phyloP scores from a whole-genome alignment of 495 filamentous ascomycete genomes.

The Neurospora terricola region DNA sequence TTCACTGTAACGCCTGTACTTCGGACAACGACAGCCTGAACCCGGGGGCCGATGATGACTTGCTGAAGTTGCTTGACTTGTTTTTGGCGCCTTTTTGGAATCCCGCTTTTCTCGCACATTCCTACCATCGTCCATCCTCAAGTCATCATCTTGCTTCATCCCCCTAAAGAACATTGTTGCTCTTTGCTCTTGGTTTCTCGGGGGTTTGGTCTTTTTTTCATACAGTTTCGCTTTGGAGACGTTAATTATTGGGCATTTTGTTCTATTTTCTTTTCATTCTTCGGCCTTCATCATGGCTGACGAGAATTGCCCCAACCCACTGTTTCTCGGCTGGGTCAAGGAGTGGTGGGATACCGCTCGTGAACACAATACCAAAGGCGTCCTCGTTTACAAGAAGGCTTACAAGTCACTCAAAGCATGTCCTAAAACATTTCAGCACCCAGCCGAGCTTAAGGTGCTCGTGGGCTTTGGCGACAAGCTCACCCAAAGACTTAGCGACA shows the following conservation, averaged over 20 bases:
- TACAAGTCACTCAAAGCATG: slow-evolving; percentile 75
- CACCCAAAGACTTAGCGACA: slow-evolving; percentile 59
- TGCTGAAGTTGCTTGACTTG: not conserved
- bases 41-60: not conserved
- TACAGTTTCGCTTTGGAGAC: too few species aligned
- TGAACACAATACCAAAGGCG: slow-evolving; percentile 61
- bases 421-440: slow-evolving; percentile 67
- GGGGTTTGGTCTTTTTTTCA: too few species aligned
- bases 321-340: slow-evolving; percentile 65
- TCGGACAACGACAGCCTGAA: not conserved
- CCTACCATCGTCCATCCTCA: not conserved
- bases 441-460: slow-evolving; percentile 61
- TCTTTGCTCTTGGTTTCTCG: not conserved
- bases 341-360: slow-evolving; percentile 71
- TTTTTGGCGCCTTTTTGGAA: not conserved
- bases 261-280: not conserved
- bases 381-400: slow-evolving; percentile 66
- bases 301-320: slow-evolving; percentile 56
- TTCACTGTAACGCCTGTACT: not conserved
- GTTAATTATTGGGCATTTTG: not conserved
- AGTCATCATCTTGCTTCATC: not conserved
- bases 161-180: not conserved
- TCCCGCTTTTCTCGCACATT: not conserved
- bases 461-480: slow-evolving; percentile 64
- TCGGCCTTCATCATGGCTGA: slow-evolving; percentile 15